These are phyloP conservation scores for Tulasnella sp. DNA, from an alignment of 768 basidiomycete species.

Conservation along the genomic window DNA sequence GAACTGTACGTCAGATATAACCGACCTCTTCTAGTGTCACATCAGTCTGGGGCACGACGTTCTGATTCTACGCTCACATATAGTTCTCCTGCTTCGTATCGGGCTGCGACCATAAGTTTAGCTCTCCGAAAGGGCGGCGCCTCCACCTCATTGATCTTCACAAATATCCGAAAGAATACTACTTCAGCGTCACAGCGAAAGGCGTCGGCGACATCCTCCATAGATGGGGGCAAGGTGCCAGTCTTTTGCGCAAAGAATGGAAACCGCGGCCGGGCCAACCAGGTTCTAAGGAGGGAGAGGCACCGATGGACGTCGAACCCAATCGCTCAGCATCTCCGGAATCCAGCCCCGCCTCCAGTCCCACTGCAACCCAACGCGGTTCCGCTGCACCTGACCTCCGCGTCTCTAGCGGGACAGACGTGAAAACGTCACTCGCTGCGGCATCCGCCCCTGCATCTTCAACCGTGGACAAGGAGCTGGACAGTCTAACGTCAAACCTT, in stretches of 20 bases:
- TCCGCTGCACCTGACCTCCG: conserved; percentile 38
- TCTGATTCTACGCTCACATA: conserved; percentile 6
- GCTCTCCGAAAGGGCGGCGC: conserved; percentile 73
- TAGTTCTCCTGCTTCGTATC: conserved; percentile 81
- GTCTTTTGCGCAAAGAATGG: conserved; percentile 76
- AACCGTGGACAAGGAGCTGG: conserved; percentile 41
- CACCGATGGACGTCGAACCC: conserved; percentile 38
- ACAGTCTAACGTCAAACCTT: conserved; percentile 56
- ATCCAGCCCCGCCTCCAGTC: conserved; percentile 28
- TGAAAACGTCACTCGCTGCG: background rate
- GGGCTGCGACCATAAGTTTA: conserved; percentile 61
- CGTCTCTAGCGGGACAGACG: background rate
- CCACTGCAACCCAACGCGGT: conserved; percentile 15
- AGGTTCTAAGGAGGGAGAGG: conserved; percentile 36
- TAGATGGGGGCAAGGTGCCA: conserved; percentile 83
- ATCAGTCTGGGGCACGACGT: background rate
- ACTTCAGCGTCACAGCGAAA: conserved; percentile 89
- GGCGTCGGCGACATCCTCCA: conserved; percentile 80
- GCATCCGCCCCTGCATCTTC: background rate
- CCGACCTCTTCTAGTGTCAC: conserved; percentile 37
- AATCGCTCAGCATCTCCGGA: conserved; percentile 34
- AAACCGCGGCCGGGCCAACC: conserved; percentile 50
- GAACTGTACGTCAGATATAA: conserved; percentile 62
- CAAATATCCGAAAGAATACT: conserved; percentile 85
- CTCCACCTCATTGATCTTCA: conserved; percentile 83